Evolutionary conservation across 805 yeast genomes (phyloP).

Genomic region (Pichia kluyveri): DNA sequence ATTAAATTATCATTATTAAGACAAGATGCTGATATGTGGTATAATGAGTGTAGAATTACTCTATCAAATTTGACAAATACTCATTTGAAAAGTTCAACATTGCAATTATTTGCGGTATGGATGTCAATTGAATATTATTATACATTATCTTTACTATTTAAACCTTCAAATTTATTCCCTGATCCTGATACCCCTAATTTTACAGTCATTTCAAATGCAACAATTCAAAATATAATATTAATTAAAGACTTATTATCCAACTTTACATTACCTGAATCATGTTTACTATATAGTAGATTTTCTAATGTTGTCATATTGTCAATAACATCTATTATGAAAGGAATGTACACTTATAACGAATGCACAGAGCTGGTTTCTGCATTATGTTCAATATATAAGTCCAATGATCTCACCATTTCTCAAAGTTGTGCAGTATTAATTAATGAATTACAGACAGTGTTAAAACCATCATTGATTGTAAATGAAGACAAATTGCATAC

Average conservation of each 20-base stretch:
- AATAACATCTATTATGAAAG: slow-evolving; percentile 2
- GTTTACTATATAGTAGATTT: slow-evolving; percentile 33
- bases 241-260: neutral
- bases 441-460: too few relatives aligned
- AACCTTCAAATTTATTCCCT: slow-evolving; percentile 42
- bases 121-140: slow-evolving; percentile 36
- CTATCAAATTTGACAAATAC: slow-evolving; percentile 8
- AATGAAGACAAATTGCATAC: too few relatives aligned
- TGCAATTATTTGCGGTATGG: slow-evolving; percentile 29
- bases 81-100: slow-evolving; percentile 7
- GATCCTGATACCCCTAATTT: slow-evolving; percentile 32
- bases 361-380: neutral
- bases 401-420: neutral
- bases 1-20: slow-evolving; percentile 27
- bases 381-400: too few relatives aligned
- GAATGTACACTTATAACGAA: slow-evolving; percentile 2
- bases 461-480: too few relatives aligned
- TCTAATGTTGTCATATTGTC: slow-evolving; percentile 1
- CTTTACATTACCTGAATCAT: neutral
- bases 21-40: slow-evolving; percentile 31
- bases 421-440: neutral
- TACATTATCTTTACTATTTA: slow-evolving; percentile 35
- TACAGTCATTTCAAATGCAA: slow-evolving; percentile 11
- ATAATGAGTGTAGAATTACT: slow-evolving; percentile 15
- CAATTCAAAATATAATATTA: slow-evolving; percentile 2